Conservation (phyloP, 2,329 filamentous ascomycete species). For the Gnomoniopsis smithogilvyi region DNA sequence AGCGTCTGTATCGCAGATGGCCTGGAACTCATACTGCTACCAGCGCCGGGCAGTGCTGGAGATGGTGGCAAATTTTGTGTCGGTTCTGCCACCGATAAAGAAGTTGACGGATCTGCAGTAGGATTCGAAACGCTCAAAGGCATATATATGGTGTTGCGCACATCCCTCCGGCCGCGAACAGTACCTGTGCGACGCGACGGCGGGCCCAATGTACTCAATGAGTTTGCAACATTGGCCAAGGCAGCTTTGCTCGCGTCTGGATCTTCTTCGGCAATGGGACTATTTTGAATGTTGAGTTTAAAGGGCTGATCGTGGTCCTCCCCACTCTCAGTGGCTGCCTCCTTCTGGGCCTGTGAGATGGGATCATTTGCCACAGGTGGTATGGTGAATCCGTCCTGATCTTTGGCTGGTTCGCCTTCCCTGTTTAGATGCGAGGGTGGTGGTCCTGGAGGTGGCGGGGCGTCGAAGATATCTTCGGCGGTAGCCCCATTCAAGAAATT, state of each 20-base stretch:
- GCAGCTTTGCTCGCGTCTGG: conserved; percentile 71
- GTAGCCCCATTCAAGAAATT: conserved; percentile 46
- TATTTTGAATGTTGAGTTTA: conserved; percentile 76
- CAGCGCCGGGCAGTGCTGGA: conserved; percentile 34
- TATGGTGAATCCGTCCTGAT: conserved; percentile 75
- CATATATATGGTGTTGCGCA: conserved; percentile 85
- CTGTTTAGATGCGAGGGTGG: conserved; percentile 43
- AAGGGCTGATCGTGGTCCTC: conserved; percentile 66
- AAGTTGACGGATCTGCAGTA: neutral
- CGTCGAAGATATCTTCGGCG: conserved; percentile 45
- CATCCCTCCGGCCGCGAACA: conserved; percentile 82
- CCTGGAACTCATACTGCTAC: conserved; percentile 29
- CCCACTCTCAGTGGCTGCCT: conserved; percentile 48
- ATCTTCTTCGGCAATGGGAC: conserved; percentile 75
- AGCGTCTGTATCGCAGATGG: conserved; percentile 51
- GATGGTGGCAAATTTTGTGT: conserved; percentile 28
- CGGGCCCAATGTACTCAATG: conserved; percentile 60
- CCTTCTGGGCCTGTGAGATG: conserved; percentile 70
- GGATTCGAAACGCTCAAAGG: conserved; percentile 36
- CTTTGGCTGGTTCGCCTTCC: conserved; percentile 47
- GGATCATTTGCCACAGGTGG: conserved; percentile 60
- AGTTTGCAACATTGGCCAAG: conserved; percentile 71
- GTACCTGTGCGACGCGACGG: conserved; percentile 72
- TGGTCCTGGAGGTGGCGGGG: conserved; percentile 49
- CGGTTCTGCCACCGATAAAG: conserved; percentile 20